These are phyloP conservation scores for Silene coronaria DNA, from an alignment of 179 eudicot genomes.

Conservation along the genomic window DNA sequence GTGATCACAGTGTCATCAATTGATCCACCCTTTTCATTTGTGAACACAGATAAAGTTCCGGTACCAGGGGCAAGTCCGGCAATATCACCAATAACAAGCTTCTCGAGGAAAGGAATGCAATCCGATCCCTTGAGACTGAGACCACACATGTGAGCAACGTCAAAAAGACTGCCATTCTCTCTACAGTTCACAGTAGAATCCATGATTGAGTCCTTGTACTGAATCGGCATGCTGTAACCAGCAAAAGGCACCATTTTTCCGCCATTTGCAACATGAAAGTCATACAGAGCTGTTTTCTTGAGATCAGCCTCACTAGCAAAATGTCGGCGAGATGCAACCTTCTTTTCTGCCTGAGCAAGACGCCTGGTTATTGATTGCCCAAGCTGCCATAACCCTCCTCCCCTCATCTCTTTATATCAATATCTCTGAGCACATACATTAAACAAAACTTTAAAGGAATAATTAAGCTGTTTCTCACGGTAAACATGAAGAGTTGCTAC, in stretches of 20 bases:
- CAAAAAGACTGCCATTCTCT: slow-evolving; percentile 84
- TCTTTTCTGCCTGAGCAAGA: slow-evolving; percentile 72
- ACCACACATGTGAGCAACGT: slow-evolving; percentile 96
- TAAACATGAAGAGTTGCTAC: no score
- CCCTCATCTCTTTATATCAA: slow-evolving; percentile 55
- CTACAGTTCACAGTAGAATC: slow-evolving; percentile 89
- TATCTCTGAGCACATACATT: slow-evolving; percentile 17
- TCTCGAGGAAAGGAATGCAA: slow-evolving; percentile 80
- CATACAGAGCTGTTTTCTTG: slow-evolving; percentile 75
- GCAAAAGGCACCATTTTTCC: slow-evolving; percentile 99
- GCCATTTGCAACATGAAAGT: slow-evolving; percentile 81
- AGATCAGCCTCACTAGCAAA: slow-evolving; percentile 77
- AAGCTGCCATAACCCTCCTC: slow-evolving; percentile 83
- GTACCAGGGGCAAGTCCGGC: slow-evolving; percentile 83
- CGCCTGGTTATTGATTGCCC: slow-evolving; percentile 89
- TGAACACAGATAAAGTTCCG: slow-evolving; percentile 79
- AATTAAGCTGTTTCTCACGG: background rate
- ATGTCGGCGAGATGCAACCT: slow-evolving; percentile 50
- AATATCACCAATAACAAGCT: slow-evolving; percentile 86
- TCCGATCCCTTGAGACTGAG: slow-evolving; percentile 86
- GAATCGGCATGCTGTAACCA: slow-evolving; percentile 98
- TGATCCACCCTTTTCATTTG: slow-evolving; percentile 90
- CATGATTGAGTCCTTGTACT: slow-evolving; percentile 96
- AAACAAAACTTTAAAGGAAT: background rate
- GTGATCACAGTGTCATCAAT: slow-evolving; percentile 94